Evolutionary conservation across 495 filamentous ascomycete species (phyloP).

Genomic region (Platismatia glauca): DNA sequence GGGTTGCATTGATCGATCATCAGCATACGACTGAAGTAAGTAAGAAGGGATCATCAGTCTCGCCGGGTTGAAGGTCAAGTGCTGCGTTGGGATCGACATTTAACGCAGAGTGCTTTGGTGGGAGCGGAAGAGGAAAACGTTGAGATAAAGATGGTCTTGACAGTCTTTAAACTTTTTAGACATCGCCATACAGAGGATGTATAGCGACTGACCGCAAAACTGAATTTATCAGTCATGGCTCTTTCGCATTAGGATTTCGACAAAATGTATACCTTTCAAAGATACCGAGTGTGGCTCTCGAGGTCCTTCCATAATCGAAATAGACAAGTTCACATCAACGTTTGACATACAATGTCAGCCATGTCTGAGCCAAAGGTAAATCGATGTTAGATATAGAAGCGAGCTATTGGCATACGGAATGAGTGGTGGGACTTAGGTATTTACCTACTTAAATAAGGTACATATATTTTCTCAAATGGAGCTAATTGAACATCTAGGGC

Average conservation of each 20-base stretch:
- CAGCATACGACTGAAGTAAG: constrained; percentile 48
- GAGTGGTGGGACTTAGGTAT: not conserved
- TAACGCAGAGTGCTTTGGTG: constrained; percentile 27
- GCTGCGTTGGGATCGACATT: constrained; percentile 44
- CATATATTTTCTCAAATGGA: no score
- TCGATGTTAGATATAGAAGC: not conserved
- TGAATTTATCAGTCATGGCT: constrained; percentile 29
- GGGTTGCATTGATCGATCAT: not conserved
- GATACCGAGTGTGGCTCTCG: constrained; percentile 78
- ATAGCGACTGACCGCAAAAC: constrained; percentile 41
- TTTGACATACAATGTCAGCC: not conserved
- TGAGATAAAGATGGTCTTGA: constrained; percentile 49
- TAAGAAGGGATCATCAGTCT: constrained; percentile 44
- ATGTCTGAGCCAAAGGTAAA: not conserved
- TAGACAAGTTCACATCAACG: not conserved
- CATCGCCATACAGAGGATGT: not conserved
- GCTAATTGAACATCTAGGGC: not conserved
- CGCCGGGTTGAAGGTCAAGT: constrained; percentile 43
- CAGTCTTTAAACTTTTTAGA: constrained; percentile 31
- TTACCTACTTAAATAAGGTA: no score
- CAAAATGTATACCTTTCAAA: constrained; percentile 56
- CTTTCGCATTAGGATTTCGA: not conserved
- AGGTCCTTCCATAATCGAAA: constrained; percentile 20
- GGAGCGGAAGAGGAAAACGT: constrained; percentile 48
- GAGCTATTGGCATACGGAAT: not conserved